Evolutionary conservation across 768 basidiomycete genomes (phyloP), one percentile per base, ranked within the genome.

Genomic region (Gyrodon lividus): DNA sequence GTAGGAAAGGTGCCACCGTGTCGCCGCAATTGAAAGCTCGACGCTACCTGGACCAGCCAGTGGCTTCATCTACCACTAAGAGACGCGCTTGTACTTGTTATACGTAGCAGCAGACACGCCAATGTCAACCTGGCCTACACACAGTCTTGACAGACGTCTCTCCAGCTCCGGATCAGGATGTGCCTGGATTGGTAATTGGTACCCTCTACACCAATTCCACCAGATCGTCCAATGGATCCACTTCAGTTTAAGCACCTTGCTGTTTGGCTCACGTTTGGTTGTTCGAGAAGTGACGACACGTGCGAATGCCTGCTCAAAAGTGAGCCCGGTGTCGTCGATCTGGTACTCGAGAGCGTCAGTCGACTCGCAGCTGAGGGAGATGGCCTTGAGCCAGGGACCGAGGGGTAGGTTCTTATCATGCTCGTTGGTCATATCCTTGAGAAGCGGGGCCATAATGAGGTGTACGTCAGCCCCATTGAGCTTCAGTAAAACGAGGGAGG

Each of bases 221-320:
- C 65, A 67, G 4, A 67, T 56, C 53, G 65, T 67, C 65, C 65
- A 67, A 35, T 67, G 65, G 38, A 67, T 66, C 65, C 65, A 67
- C 17, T 59, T 67, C 22, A 67, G 38, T 20, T 34, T 56, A 20
- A 67, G 61, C 17, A 68, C 65, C 46, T 56, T 67, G 64, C 64
- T 50, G 28, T 47, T 55, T 0, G 40, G 28, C 12, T 61, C 61
- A 30, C 66, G 61, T 33, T 37, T 45, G 50, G 59, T 55, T 41
- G 65, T 67, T 43, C 65, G 65, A 12, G 65, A 67, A 34, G 46
- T 19, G 8, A 67, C 64, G 2, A 68, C 45, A 17, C 6, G 56
- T 12, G 46, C 23, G 56, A 67, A 68, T 16, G 57, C 58, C 22
- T 64, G 55, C 56, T 61, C 66, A 41, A 67, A 67, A 16, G 63